Base-by-base conservation (phyloP, 2,329 filamentous ascomycete genomes). In the Neophaeococcomyces mojaviensis region DNA sequence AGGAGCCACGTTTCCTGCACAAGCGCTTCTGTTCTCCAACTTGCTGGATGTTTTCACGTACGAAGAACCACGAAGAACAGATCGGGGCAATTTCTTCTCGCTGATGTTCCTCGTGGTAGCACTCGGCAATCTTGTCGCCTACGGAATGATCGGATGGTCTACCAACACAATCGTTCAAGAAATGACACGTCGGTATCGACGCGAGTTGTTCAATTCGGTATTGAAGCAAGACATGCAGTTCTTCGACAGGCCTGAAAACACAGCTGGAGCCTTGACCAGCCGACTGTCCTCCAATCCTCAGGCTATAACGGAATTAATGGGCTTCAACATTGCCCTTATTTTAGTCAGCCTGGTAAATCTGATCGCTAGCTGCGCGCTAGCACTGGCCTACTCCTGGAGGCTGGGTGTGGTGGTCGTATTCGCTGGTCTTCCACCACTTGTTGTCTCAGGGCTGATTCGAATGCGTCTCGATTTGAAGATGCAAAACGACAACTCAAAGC, bases 11-110 rank as follows among this genome's bases (percentile, higher is more conserved):
- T 86, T 88, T 59, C 82, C 83, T 9, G 74, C 71, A 0, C 72
- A 77, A 56, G 72, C 82, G 53, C 76, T 92, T 50, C 82, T 94
- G 67, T 88, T 92, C 56, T 81, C 85, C 58, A 89, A 92, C 65
- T 75, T 86, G 49, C 85, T 94, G 61, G 74, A 77, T 49, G 77
- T 77, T 12, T 70, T 86, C 10, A 75, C 78, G 3, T 65, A 79
- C 16, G 73, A 67, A 36, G 72, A 70, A 61, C 74, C 70, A 26
- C 61, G 61, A 31, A 59, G 74, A 28, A 69, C 87, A 46, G 76
- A 79, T 55, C 72, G 85, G 44, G 79, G 80, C 19, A 52, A 85
- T 57, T 89, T 89, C 65, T 90, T 84, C 84, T 79, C 78, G 49
- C 69, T 77, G 56, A 88, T 90, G 84, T 89, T 79, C 63, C 72